Evolutionary conservation across 129 eudicot genomes (phyloP), one percentile per base, ranked within the genome.

Genomic region (Cynara cardunculus): DNA sequence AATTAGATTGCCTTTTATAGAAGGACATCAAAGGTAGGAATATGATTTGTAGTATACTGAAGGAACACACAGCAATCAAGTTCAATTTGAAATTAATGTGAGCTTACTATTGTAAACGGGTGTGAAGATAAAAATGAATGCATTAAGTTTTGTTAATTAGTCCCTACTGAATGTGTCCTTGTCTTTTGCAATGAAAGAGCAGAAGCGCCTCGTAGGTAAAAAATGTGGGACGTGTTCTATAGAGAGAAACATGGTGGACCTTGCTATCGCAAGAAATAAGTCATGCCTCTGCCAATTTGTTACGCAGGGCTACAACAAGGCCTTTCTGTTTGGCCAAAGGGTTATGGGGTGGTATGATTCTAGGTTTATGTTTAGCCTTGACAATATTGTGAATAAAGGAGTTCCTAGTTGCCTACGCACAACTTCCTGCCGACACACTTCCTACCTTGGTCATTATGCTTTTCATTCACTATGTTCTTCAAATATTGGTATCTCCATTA

Each of bases 401-500:
- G 9, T 3, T 2, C 79, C 24, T 75, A 62, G 72, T 22, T 8
- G 10, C 79, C 71, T 75, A 75, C 31, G 7, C 61, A 31, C 72
- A 75, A 76, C 56, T 77, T 32, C 62, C 46, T 31, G 30, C 79
- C 34, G n/a, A n/a, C n/a, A n/a, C n/a, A n/a, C n/a, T n/a, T 62
- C 34, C 3, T 41, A 41, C 16, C 11, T 41, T 41, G 16, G 3
- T 13, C 53, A 41, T 53, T 68, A 68, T 22, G 41, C 12, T 27
- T 53, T 67, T 39, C 74, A 68, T 25, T 73, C 79, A 81, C 61
- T 6, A 13, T 65, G 53, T 37, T 73, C 37, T 34, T 64, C 21
- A 22, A 61, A 6, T 24, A 22, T 27, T 5, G 14, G 12, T 18
- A 32, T 19, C 49, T 56, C 39, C 22, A 32, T 24, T 18, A 21